These are phyloP conservation scores for Xylaria intraflava DNA, from an alignment of 495 filamentous ascomycete species.

Conservation along the genomic window DNA sequence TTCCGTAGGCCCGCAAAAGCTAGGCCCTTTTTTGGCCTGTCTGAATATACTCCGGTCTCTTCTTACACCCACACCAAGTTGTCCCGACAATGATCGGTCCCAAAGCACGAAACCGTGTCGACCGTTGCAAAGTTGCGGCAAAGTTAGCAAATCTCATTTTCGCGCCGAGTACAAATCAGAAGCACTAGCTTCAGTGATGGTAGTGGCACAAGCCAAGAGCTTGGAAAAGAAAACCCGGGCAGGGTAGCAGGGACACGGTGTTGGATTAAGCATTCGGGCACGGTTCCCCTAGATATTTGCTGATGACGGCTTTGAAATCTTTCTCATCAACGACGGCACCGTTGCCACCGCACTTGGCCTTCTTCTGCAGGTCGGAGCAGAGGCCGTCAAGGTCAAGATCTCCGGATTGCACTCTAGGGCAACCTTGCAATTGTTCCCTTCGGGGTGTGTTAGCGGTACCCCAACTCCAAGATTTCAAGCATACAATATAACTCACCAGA, in stretches of 20 bases:
- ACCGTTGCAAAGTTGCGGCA: background rate
- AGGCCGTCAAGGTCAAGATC: conserved; percentile 89
- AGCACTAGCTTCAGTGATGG: background rate
- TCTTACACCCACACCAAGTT: background rate
- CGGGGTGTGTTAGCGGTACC: conserved; percentile 2
- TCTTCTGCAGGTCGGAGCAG: conserved; percentile 88
- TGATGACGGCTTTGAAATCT: conserved; percentile 79
- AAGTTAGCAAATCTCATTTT: background rate
- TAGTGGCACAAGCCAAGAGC: conserved; percentile 5
- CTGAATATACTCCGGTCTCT: conserved; percentile 1
- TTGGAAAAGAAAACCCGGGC: background rate
- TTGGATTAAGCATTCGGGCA: conserved; percentile 9
- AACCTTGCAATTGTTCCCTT: conserved; percentile 88
- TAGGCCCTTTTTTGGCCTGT: conserved; percentile 1
- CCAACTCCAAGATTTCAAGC: conserved; percentile 6
- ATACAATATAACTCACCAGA: conserved; percentile 61
- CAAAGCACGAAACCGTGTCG: background rate
- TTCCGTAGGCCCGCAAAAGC: background rate
- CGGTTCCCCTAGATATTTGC: conserved; percentile 38
- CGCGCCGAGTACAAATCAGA: background rate
- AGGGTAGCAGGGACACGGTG: background rate
- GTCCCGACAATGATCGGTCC: background rate
- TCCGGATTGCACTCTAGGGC: conserved; percentile 77
- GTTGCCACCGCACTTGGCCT: conserved; percentile 89
- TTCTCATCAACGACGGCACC: conserved; percentile 88